Evolutionary conservation across 108 stramenopile genomes (phyloP).

Genomic region (Fragilaria radians): DNA sequence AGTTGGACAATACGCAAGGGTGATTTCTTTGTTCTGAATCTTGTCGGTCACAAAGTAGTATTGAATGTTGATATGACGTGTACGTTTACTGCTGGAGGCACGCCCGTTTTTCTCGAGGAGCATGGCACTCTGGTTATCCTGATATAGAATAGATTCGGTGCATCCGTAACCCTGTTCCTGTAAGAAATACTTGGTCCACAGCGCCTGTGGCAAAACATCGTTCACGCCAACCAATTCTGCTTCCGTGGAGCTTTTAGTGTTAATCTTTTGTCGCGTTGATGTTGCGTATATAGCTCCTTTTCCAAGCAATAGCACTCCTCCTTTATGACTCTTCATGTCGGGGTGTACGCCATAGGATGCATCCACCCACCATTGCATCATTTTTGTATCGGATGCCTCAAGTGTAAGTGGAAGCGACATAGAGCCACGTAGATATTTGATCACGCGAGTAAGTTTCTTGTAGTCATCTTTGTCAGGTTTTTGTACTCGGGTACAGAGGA

Average conservation of each 20-base stretch:
- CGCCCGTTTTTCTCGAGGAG: slow-evolving; percentile 39
- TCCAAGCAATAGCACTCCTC: slow-evolving; percentile 31
- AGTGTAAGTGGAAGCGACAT: slow-evolving; percentile 13
- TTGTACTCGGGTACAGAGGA: slow-evolving; percentile 37
- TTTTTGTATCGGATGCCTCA: slow-evolving; percentile 1
- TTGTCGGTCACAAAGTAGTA: slow-evolving; percentile 45
- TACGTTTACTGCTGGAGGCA: slow-evolving; percentile 30
- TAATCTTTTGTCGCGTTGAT: slow-evolving; percentile 32
- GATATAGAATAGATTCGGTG: slow-evolving; percentile 24
- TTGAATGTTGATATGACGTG: slow-evolving; percentile 33
- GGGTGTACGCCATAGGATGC: slow-evolving; percentile 37
- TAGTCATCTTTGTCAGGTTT: slow-evolving; percentile 40
- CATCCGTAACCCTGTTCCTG: slow-evolving; percentile 33
- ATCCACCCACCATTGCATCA: slow-evolving; percentile 43
- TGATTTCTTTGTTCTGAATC: slow-evolving; percentile 9
- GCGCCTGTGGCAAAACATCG: slow-evolving; percentile 28
- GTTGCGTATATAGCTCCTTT: slow-evolving; percentile 9
- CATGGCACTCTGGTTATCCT: slow-evolving; percentile 48
- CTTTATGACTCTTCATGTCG: slow-evolving; percentile 41
- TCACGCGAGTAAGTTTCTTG: too few relatives aligned
- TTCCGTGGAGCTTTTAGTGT: too few relatives aligned
- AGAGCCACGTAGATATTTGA: slow-evolving; percentile 32
- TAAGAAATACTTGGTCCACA: slow-evolving; percentile 43
- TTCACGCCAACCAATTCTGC: slow-evolving; percentile 35
- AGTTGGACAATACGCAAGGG: slow-evolving; percentile 36